Percentiles rank a stretch among this genome's conserved stretches.
Conservation (phyloP, 306 rosid genomes). For the Abrus precatorius region DNA sequence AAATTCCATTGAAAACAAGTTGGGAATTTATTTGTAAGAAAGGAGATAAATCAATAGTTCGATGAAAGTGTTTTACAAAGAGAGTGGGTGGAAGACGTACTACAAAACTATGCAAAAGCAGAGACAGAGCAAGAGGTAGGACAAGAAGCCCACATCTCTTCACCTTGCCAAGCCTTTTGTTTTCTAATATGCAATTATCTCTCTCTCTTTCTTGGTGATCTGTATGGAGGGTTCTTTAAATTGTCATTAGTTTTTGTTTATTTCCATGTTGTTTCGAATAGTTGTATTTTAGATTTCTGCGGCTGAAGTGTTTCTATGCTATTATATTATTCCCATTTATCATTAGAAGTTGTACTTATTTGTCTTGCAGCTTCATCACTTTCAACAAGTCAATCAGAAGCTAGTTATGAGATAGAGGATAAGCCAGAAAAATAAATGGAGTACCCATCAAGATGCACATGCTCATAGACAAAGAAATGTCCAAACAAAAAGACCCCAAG, state of each 20-base stretch:
- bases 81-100: constrained; percentile 56
- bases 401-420: constrained; percentile 67
- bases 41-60: constrained; percentile 44
- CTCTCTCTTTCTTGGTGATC: constrained; percentile 40
- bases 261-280: constrained; percentile 45
- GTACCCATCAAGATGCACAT: constrained; percentile 72
- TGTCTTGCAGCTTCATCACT: constrained; percentile 65
- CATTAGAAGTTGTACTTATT: constrained; percentile 40
- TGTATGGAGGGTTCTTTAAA: constrained; percentile 44
- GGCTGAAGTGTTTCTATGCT: constrained; percentile 21
- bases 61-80: constrained; percentile 48
- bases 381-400: constrained; percentile 72
- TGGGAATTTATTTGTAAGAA: not conserved
- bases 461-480: constrained; percentile 78
- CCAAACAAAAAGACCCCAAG: constrained; percentile 70
- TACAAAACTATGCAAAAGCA: constrained; percentile 28
- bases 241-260: constrained; percentile 33
- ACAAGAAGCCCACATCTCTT: constrained; percentile 37
- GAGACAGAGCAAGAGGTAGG: constrained; percentile 28
- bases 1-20: constrained; percentile 5
- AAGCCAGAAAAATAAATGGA: constrained; percentile 61
- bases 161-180: constrained; percentile 29
- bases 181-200: constrained; percentile 9
- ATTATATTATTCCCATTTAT: constrained; percentile 37
- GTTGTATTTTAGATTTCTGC: constrained; percentile 39